Base-by-base conservation (phyloP, 495 filamentous ascomycete species). In the Daldinia childiae region DNA sequence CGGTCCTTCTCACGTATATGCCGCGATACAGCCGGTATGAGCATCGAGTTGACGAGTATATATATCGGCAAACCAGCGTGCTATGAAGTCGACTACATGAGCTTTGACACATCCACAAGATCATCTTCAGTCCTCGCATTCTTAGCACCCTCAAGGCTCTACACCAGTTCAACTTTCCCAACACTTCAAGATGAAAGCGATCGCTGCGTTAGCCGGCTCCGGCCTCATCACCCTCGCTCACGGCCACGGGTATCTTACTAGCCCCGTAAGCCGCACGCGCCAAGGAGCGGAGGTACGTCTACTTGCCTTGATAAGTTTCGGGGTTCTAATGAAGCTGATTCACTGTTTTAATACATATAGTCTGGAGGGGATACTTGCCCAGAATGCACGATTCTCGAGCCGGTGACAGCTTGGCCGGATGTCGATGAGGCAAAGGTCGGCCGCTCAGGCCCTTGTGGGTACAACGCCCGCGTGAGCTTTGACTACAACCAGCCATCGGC, bases 381-480 rank as follows among this genome's bases (percentile, higher is more conserved):
- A 0, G 86, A 87, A 76, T 88, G 85, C 71, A 78, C 85, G 17
- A 88, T 88, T 60, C 82, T 88, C 17, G 86, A 88, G 62, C 85
- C 86, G 7, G 86, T 88, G 9, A 60, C 68, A 6, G 74, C 84
- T 0, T 87, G 85, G 85, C 86, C 86, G 0, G 78, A 84, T 62
- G 73, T 87, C 6, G 79, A 82, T 32, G 72, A 57, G 14, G 82
- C 86, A 0, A 73, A 72, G 48, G 83, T 87, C 5, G 83, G 85
- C 30, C 81, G 85, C 9, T 86, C 82, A 62, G 86, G 86, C 0
- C 82, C 83, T 15, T 88, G 86, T 61, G 86, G 86, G 1, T 88
- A 86, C 75, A 88, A 88, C 58, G 82, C 84, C 3, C 84, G 86
- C 12, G 85, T 86, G 34, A 79, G 81, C 70, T 76, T 85, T 55